phyloP scores from a whole-genome alignment of 2,329 filamentous ascomycete genomes.

The Harringtonia lauricola region DNA sequence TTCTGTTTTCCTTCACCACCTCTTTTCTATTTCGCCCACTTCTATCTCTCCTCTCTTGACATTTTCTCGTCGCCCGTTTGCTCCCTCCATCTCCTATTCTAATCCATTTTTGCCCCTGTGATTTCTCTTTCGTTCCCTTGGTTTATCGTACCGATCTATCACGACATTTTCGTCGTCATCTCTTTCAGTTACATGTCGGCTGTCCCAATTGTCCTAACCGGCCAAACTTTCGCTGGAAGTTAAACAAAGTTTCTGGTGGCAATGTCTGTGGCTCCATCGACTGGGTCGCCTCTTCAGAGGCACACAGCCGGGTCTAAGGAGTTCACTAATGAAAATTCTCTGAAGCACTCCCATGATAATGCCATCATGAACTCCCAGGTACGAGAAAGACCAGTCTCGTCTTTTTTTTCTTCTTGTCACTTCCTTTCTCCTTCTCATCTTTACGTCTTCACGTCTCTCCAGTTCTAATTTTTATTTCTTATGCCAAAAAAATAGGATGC shows the following conservation, averaged over 20 bases:
- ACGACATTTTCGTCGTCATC: conserved; percentile 11
- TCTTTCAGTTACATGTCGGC: conserved; percentile 8
- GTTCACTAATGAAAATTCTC: conserved; percentile 23
- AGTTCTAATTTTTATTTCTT: no score
- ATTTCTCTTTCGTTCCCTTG: conserved; percentile 4
- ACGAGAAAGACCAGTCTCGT: conserved; percentile 6
- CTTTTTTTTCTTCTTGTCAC: background rate
- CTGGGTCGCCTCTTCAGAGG: conserved; percentile 30
- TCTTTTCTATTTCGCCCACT: background rate
- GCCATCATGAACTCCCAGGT: conserved; percentile 19
- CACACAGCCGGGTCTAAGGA: conserved; percentile 21
- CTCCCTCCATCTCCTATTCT: background rate
- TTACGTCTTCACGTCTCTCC: no score
- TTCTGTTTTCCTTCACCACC: background rate
- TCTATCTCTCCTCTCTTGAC: background rate
- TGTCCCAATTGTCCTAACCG: conserved; percentile 8
- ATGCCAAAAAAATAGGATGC: conserved; percentile 7
- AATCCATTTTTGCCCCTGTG: background rate
- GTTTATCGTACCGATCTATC: conserved; percentile 11
- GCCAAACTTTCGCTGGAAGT: conserved; percentile 9
- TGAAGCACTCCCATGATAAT: conserved; percentile 25
- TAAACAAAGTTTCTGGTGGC: conserved; percentile 5
- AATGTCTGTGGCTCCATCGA: conserved; percentile 29
- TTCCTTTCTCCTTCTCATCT: background rate
- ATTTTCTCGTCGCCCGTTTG: background rate